Percentiles rank a stretch among this genome's conserved stretches.
Evolutionary conservation across 2,329 filamentous ascomycete species (phyloP).

Genomic region (Aspergillus puulaauensis): DNA sequence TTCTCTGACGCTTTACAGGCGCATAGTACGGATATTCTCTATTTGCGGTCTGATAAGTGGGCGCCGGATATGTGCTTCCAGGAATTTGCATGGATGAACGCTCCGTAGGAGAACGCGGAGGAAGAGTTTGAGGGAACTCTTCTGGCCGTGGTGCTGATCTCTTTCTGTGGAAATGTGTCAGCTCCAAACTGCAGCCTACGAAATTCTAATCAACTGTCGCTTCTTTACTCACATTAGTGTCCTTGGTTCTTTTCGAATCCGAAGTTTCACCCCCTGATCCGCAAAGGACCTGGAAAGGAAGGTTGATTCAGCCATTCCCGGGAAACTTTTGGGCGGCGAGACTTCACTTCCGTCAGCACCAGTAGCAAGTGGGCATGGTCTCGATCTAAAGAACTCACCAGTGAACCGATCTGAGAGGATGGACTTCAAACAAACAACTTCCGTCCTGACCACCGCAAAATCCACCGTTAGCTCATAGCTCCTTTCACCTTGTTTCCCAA

Average conservation of each 20-base stretch:
- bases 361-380: not conserved
- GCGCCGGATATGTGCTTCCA: conserved; percentile 28
- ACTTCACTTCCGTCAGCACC: conserved; percentile 28
- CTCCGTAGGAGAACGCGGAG: conserved; percentile 41
- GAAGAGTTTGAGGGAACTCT: conserved; percentile 36
- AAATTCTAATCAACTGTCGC: not conserved
- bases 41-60: conserved; percentile 31
- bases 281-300: conserved; percentile 78
- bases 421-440: conserved; percentile 53
- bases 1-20: conserved; percentile 40
- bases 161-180: conserved; percentile 34
- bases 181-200: not conserved
- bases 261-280: conserved; percentile 80
- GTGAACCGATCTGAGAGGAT: conserved; percentile 67
- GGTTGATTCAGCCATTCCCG: conserved; percentile 78
- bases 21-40: conserved; percentile 38
- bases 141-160: conserved; percentile 38
- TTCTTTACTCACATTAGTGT: conserved; percentile 43
- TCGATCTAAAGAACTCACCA: conserved; percentile 44
- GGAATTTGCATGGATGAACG: conserved; percentile 37
- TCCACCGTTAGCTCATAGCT: conserved; percentile 17
- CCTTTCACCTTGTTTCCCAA: not conserved
- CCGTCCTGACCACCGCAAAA: conserved; percentile 26
- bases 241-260: conserved; percentile 79
- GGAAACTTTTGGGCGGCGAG: conserved; percentile 64